Conservation (phyloP, 148 eudicot species). For the Selenicereus undatus region DNA sequence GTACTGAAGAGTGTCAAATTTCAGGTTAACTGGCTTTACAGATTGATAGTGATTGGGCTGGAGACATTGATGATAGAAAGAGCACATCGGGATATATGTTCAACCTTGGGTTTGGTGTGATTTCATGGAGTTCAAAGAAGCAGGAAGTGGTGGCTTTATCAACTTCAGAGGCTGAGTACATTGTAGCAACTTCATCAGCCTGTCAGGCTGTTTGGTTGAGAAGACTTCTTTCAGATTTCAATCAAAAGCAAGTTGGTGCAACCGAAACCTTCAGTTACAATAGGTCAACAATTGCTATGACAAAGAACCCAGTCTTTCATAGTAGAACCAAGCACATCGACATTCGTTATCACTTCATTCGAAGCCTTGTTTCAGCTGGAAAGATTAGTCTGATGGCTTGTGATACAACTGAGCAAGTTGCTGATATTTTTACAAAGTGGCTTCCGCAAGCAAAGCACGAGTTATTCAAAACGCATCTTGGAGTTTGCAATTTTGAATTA, state of each 20-base stretch:
- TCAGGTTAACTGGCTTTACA: not conserved
- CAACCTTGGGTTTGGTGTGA: not conserved
- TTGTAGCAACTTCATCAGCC: not conserved
- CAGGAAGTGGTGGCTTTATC: not conserved
- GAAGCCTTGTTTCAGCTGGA: not conserved
- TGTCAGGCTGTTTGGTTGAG: conserved; percentile 18
- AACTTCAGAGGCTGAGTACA: conserved; percentile 21
- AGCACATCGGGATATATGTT: not conserved
- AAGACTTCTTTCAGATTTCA: not conserved
- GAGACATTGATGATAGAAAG: not conserved
- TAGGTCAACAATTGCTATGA: conserved; percentile 19
- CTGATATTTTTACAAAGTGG: not conserved
- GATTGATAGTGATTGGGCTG: not conserved
- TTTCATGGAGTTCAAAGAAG: conserved; percentile 26
- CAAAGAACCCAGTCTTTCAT: conserved; percentile 22
- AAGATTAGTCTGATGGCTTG: too few species aligned
- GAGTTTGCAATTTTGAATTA: conserved; percentile 13
- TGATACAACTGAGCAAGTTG: not conserved
- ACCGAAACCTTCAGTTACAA: not conserved
- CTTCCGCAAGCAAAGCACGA: not conserved
- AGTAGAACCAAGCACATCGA: conserved; percentile 22
- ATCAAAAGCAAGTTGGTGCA: not conserved
- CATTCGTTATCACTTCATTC: conserved; percentile 17
- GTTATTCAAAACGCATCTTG: not conserved
- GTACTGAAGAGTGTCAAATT: not conserved